Evolutionary conservation across 345 rosid genomes (phyloP).

Genomic region (Odontarrhena argentea): DNA sequence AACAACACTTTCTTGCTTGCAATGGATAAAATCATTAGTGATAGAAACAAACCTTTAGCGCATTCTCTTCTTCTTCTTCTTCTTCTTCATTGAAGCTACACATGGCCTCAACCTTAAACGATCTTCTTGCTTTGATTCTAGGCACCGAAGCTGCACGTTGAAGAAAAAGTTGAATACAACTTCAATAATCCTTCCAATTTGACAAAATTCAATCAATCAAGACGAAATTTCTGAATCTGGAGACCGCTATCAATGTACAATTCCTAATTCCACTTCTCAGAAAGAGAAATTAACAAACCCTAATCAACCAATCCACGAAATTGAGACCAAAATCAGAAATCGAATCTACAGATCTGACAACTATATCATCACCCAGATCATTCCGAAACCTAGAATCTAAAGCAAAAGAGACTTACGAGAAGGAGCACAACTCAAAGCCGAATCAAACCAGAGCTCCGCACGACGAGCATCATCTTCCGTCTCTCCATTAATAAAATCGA

Average conservation of each 20-base stretch:
- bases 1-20: neutral
- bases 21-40: constrained; percentile 1
- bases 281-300: constrained; percentile 14
- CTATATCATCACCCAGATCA: neutral
- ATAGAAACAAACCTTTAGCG: constrained; percentile 53
- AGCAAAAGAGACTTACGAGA: constrained; percentile 66
- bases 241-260: neutral
- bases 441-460: constrained; percentile 91
- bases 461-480: constrained; percentile 59
- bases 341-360: constrained; percentile 19
- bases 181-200: neutral
- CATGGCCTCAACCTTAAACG: constrained; percentile 62
- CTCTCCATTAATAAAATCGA: constrained; percentile 75
- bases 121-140: constrained; percentile 75
- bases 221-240: neutral
- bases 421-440: constrained; percentile 74
- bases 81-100: constrained; percentile 82
- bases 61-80: constrained; percentile 41
- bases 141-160: constrained; percentile 72
- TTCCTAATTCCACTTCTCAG: constrained; percentile 9
- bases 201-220: constrained; percentile 4
- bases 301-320: constrained; percentile 14
- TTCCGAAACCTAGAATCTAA: constrained; percentile 5
- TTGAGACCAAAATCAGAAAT: constrained; percentile 2
- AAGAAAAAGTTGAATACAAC: neutral